Conservation (phyloP, 495 filamentous ascomycete genomes). For the Echria macrotheca region DNA sequence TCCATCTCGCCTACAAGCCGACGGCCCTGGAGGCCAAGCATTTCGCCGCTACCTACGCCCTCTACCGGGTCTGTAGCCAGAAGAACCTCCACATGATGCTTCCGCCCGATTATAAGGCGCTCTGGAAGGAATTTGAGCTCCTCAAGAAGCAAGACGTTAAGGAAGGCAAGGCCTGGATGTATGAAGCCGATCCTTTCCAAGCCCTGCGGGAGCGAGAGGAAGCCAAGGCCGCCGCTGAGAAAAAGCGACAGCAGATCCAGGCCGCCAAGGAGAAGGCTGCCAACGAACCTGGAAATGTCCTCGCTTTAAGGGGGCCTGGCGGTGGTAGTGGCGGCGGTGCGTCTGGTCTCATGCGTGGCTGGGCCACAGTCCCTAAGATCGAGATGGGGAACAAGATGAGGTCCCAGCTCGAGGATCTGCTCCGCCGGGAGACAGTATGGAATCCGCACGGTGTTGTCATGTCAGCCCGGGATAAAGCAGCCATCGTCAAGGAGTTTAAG, state of each 20-base stretch:
- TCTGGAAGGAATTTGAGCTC: conserved; percentile 85
- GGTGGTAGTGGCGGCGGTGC: conserved; percentile 15
- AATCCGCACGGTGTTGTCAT: conserved; percentile 71
- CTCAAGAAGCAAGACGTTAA: conserved; percentile 72
- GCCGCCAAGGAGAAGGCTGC: conserved; percentile 58
- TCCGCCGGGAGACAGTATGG: conserved; percentile 76
- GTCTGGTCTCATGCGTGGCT: conserved; percentile 56
- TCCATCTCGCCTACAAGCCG: conserved; percentile 60
- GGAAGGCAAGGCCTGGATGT: conserved; percentile 81
- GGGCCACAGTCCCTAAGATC: conserved; percentile 80
- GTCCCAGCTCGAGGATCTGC: conserved; percentile 67
- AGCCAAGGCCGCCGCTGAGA: conserved; percentile 62
- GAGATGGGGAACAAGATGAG: conserved; percentile 82
- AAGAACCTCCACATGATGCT: conserved; percentile 89
- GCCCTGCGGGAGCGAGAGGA: conserved; percentile 73
- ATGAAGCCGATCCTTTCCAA: conserved; percentile 89
- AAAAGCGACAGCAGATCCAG: conserved; percentile 60
- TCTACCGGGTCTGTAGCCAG: conserved; percentile 90
- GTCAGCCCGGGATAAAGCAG: conserved; percentile 45
- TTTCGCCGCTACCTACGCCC: conserved; percentile 82
- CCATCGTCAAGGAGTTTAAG: conserved; percentile 67
- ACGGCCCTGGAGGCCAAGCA: conserved; percentile 86
- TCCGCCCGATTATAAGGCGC: conserved; percentile 77
- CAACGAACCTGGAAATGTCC: conserved; percentile 43
- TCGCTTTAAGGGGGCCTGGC: conserved; percentile 30